A percentile compares a stretch with the other conserved stretches of the same genome.
phyloP scores from a whole-genome alignment of 164 flowering plant species.

The Magnolia officinalis region DNA sequence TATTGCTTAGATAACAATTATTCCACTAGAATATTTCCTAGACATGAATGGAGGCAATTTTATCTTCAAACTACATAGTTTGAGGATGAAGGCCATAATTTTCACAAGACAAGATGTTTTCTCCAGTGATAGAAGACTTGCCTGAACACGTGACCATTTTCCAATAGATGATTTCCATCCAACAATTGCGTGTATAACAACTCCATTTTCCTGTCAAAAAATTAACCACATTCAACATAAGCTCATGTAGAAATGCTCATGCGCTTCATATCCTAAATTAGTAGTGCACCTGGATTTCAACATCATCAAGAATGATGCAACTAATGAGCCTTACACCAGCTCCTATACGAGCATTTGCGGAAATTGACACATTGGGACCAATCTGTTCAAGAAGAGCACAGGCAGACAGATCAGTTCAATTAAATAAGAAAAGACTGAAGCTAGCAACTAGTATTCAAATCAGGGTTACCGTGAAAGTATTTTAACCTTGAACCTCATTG shows the following conservation, averaged over 20 bases:
- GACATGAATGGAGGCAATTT: background rate
- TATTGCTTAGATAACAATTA: background rate
- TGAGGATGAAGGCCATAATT: background rate
- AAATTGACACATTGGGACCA: constrained; percentile 96
- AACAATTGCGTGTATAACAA: constrained; percentile 79
- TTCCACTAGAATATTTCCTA: background rate
- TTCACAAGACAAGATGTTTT: background rate
- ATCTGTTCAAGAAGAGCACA: constrained; percentile 43
- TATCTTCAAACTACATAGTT: background rate
- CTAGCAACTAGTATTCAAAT: background rate
- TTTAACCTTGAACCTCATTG: background rate
- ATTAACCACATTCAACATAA: constrained; percentile 7
- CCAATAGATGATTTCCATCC: constrained; percentile 99
- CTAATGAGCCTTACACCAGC: constrained; percentile 86
- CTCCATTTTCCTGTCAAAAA: constrained; percentile 80
- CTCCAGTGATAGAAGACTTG: constrained; percentile 15
- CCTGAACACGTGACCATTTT: constrained; percentile 98
- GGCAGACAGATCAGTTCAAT: background rate
- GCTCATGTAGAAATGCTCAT: background rate
- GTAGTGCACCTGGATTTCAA: constrained; percentile 72
- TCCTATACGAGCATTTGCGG: constrained; percentile 95
- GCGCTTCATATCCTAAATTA: constrained; percentile 8
- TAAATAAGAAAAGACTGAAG: background rate
- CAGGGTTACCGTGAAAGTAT: background rate
- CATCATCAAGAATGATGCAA: constrained; percentile 93